A percentile compares a stretch with the other conserved stretches of the same genome.
These are phyloP conservation scores for Prunus mume DNA, from an alignment of 306 rosid species.

Conservation along the genomic window DNA sequence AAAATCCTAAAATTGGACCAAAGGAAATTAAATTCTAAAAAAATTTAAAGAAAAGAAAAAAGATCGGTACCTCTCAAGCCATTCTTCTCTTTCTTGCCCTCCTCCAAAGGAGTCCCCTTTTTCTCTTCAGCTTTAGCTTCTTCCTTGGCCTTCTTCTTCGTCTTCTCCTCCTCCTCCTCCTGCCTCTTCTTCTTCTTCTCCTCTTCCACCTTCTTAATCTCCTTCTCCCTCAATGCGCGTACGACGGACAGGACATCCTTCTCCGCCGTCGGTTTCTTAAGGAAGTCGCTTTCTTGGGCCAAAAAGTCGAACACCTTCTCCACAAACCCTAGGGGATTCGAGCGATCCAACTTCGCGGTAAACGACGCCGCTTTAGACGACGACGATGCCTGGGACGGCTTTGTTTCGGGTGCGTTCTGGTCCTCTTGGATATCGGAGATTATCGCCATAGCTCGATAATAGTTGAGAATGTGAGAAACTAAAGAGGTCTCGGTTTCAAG, in stretches of 20 bases:
- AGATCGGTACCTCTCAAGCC: constrained; percentile 32
- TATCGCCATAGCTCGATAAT: constrained; percentile 52
- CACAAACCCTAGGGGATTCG: constrained; percentile 54
- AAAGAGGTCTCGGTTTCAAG: not conserved
- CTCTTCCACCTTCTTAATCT: constrained; percentile 36
- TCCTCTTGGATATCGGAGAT: constrained; percentile 65
- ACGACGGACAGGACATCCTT: constrained; percentile 33
- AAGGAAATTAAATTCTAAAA: not conserved
- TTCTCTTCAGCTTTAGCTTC: constrained; percentile 16
- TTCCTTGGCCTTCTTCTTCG: constrained; percentile 8
- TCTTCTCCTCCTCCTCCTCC: constrained; percentile 27
- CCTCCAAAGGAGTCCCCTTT: constrained; percentile 19
- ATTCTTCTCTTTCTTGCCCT: constrained; percentile 26
- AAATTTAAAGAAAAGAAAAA: not conserved
- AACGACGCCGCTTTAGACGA: constrained; percentile 36
- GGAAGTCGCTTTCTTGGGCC: constrained; percentile 43
- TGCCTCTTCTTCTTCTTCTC: constrained; percentile 14
- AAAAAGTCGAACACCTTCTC: constrained; percentile 56
- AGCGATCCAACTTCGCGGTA: constrained; percentile 54
- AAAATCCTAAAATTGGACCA: not conserved
- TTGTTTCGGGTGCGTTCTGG: constrained; percentile 7
- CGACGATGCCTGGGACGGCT: constrained; percentile 20
- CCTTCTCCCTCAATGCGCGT: constrained; percentile 35
- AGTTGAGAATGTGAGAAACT: not conserved
- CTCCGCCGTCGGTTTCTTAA: constrained; percentile 45